Base-by-base conservation (phyloP, 2,329 filamentous ascomycete genomes). In the Zarea fungicola region DNA sequence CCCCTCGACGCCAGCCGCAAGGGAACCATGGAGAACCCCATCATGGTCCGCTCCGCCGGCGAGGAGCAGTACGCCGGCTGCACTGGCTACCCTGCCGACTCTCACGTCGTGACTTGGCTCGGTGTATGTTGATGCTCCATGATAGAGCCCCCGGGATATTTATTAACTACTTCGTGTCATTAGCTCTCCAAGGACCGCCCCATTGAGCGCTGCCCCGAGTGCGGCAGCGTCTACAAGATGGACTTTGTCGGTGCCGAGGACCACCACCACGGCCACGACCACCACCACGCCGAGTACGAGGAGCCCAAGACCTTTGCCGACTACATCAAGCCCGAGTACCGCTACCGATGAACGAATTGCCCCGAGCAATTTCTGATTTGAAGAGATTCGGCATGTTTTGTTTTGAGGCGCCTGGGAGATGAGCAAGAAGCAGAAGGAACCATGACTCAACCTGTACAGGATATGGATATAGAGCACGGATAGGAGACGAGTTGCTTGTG, bases 271-370 rank as follows among this genome's bases (percentile, higher is more conserved):
- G 62, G 73, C 68, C 67, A 77, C 67, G n/a, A n/a, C n/a, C 67
- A 77, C 67, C 70, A 77, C 67, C 70, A 71, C 63, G 78, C 83
- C 65, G 81, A 81, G 65, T 77, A 82, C 67, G 81, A 85, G 71
- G 89, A 95, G 75, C 89, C 90, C 68, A 96, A 96, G 85, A 96
- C 89, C 62, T 92, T 97, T 68, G 89, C 89, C 72, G 88, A 99
- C 78, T 97, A 81, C 73, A 84, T 99, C 74, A 90, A 88, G 81
- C 89, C 91, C 54, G 84, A 96, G 68, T 99, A 97, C 81, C 83
- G 84, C 78, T 95, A 92, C 71, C 67, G 59, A 65, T 71, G 67
- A 65, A 65, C 48, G 40, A 9, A 21, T 39, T 25, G 39, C 39
- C 29, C 21, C 9, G 7, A 23, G 3, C 8, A 14, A 42, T 7